Conservation (phyloP, 2,329 filamentous ascomycete genomes). For the Tothia fuscella region DNA sequence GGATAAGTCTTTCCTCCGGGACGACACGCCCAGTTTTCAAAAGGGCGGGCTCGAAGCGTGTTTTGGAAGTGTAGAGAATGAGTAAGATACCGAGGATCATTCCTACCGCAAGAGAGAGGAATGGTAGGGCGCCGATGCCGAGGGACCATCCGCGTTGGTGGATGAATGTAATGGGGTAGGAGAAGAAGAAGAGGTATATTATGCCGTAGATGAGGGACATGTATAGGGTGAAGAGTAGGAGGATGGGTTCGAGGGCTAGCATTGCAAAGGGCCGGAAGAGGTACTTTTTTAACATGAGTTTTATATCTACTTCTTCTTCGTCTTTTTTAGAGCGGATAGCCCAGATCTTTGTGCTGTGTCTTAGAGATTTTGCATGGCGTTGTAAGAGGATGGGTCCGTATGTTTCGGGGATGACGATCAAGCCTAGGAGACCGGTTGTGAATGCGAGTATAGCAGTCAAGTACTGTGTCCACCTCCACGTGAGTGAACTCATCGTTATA, state of each 20-base stretch:
- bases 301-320: constrained; percentile 27
- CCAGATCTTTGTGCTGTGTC: constrained; percentile 36
- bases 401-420: constrained; percentile 42
- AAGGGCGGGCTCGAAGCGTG: constrained; percentile 22
- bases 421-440: constrained; percentile 23
- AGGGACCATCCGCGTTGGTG: constrained; percentile 28
- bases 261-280: constrained; percentile 34
- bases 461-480: constrained; percentile 48
- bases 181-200: constrained; percentile 36
- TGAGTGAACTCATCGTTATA: constrained; percentile 35
- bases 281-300: constrained; percentile 32
- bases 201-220: constrained; percentile 31
- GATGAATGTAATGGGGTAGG: constrained; percentile 36
- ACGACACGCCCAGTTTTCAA: constrained; percentile 20
- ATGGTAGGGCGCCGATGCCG: constrained; percentile 31
- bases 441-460: constrained; percentile 38
- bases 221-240: constrained; percentile 35
- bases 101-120: constrained; percentile 31
- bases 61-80: constrained; percentile 23
- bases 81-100: constrained; percentile 22
- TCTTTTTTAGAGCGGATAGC: constrained; percentile 34
- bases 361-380: constrained; percentile 35
- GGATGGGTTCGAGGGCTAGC: constrained; percentile 36
- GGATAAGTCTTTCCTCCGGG: constrained; percentile 36
- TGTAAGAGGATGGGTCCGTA: constrained; percentile 38